phyloP scores from a whole-genome alignment of 805 yeast genomes.

The Yarrowia hollandica region DNA sequence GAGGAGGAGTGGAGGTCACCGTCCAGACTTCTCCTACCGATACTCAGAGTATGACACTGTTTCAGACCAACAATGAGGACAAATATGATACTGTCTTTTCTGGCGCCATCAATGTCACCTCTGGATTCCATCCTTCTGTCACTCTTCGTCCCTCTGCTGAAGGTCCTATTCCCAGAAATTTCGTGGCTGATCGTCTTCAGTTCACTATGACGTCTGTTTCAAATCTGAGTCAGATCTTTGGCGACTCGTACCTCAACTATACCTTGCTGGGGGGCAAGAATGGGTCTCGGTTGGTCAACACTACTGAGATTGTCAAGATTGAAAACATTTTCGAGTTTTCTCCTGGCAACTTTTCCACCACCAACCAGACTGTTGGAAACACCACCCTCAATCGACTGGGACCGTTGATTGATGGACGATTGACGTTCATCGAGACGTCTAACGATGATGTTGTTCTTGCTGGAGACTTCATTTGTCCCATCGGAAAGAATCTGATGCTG shows the following conservation, averaged over 20 bases:
- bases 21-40: conserved; percentile 52
- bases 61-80: conserved; percentile 75
- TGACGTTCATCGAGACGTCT: background rate
- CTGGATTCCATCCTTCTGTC: conserved; percentile 47
- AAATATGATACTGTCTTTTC: conserved; percentile 77
- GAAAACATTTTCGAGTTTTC: conserved; percentile 87
- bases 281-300: conserved; percentile 12
- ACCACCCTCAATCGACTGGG: conserved; percentile 49
- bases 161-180: conserved; percentile 44
- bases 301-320: conserved; percentile 39
- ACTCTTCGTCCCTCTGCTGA: conserved; percentile 44
- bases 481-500: background rate
- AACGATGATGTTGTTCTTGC: background rate
- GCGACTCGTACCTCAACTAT: conserved; percentile 38
- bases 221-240: conserved; percentile 32
- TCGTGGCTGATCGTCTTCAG: conserved; percentile 72
- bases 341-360: conserved; percentile 58
- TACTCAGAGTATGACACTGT: conserved; percentile 50
- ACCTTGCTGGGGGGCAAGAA: conserved; percentile 9
- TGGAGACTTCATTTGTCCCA: conserved; percentile 16
- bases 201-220: conserved; percentile 41
- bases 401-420: conserved; percentile 31
- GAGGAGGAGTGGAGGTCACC: conserved; percentile 81
- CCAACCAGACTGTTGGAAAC: conserved; percentile 47
- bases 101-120: conserved; percentile 60